Base-by-base conservation (phyloP, 805 yeast genomes). In the Metschnikowia proteae region DNA sequence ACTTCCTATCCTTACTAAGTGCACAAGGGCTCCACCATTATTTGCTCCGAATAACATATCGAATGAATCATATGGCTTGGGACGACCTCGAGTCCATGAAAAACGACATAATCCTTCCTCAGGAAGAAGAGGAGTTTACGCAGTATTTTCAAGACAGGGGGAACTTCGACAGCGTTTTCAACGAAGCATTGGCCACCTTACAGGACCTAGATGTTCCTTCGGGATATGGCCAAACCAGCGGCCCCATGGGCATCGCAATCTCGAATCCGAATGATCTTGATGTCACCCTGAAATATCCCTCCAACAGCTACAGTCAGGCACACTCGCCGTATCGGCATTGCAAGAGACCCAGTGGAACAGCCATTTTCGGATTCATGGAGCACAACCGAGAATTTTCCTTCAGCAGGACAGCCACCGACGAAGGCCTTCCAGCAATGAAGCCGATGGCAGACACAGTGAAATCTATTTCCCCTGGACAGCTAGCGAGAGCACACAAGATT, bases 321-420 rank as follows among this genome's bases (percentile, higher is more conserved):
- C 40, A 33, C 56, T 48, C 57, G 46, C 45, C 58, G 36, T 44
- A 49, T 30, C 53, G 56, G 29, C 92, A 86, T 60, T 66, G 76
- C 46, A 77, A 88, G 54, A 80, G 81, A 49, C 73, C 79, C 17
- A 84, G 90, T 68, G 95, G 95, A 10, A 84, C 92, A 3, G 92
- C 87, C 2, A 86, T 86, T 27, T 86, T 86, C 64, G 95, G 95
- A 0, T 86, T 78, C 55, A 68, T 75, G 6, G 82, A 80, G 40
- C 91, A 86, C 61, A 75, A 76, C 50, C 78, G 80, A 49, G 84
- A 81, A 41, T 63, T 86, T 33, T 80, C 87, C 2, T 75, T 86
- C 39, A 78, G 82, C 5, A 86, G 85, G 9, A 46, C 71, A 4
- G 51, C 61, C 32, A 34, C 22, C 17, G 44, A 51, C 9, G 49